Conservation (phyloP, 75 land plant species). For the Pinus tabuliformis region DNA sequence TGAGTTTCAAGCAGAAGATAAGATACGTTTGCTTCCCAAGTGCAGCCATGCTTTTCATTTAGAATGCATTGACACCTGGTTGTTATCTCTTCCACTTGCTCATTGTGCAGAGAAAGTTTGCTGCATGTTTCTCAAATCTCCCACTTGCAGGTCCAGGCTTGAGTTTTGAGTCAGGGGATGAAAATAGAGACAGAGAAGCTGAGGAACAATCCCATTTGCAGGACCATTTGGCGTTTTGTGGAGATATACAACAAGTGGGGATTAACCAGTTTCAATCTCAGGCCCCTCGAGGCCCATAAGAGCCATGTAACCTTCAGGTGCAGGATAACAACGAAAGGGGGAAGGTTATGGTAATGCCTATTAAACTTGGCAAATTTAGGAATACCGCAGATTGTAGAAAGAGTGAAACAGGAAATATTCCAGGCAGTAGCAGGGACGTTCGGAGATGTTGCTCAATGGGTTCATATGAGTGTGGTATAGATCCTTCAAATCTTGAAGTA, state of each 20-base stretch:
- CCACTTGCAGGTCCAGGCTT: constrained; percentile 13
- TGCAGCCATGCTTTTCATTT: constrained; percentile 61
- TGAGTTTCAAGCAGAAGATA: constrained; percentile 48
- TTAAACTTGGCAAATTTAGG: constrained; percentile 29
- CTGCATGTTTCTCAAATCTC: constrained; percentile 18
- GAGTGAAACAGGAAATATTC: neutral
- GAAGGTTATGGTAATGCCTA: constrained; percentile 6
- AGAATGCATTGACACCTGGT: constrained; percentile 64
- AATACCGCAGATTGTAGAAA: neutral
- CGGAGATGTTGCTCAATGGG: constrained; percentile 34
- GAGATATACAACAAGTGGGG: neutral
- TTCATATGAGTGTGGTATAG: no score
- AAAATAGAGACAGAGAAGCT: neutral
- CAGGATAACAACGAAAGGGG: neutral
- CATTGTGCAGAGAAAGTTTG: constrained; percentile 37
- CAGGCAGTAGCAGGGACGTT: neutral
- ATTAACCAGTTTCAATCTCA: neutral
- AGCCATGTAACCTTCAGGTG: neutral
- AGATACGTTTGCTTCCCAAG: constrained; percentile 47
- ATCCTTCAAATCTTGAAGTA: no score
- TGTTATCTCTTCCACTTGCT: constrained; percentile 59
- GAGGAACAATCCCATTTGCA: neutral
- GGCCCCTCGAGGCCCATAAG: neutral
- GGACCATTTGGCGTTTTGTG: neutral
- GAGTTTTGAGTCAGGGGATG: constrained; percentile 11